These are phyloP conservation scores for Epichloe sibirici DNA, from an alignment of 2,329 filamentous ascomycete species.

Conservation along the genomic window DNA sequence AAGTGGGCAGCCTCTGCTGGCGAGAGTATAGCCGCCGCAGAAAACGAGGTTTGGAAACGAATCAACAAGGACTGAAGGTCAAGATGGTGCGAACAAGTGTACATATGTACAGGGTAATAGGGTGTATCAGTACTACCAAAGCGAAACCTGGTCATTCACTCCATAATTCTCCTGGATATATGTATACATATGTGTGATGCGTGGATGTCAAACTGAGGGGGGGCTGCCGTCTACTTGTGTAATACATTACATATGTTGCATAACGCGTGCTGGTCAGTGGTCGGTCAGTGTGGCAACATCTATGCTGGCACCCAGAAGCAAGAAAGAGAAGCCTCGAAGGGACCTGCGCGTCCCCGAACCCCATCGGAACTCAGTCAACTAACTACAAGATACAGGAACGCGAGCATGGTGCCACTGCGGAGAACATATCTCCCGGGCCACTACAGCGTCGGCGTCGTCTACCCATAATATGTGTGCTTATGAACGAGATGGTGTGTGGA, in stretches of 20 bases:
- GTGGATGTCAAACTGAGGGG: background rate
- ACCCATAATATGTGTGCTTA: background rate
- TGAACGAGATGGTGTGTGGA: background rate
- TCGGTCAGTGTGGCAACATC: background rate
- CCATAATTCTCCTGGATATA: background rate
- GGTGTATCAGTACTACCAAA: background rate
- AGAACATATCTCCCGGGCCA: background rate
- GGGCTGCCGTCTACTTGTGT: background rate
- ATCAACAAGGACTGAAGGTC: slow-evolving; percentile 41
- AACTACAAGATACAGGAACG: background rate
- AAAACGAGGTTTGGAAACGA: slow-evolving; percentile 50
- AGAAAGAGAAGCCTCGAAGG: background rate
- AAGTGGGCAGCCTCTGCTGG: slow-evolving; percentile 46
- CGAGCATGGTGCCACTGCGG: slow-evolving; percentile 1
- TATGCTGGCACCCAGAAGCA: background rate
- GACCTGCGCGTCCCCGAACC: background rate
- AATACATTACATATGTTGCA: background rate
- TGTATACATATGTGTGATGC: background rate
- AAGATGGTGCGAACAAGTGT: background rate
- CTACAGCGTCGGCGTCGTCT: background rate
- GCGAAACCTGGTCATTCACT: background rate
- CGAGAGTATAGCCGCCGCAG: slow-evolving; percentile 43
- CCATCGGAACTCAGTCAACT: background rate
- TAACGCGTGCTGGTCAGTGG: background rate
- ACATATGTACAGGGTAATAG: background rate